Evolutionary conservation across 257 asterid genomes (phyloP), one percentile per base, ranked within the genome.

Genomic region (Ilex asprella): DNA sequence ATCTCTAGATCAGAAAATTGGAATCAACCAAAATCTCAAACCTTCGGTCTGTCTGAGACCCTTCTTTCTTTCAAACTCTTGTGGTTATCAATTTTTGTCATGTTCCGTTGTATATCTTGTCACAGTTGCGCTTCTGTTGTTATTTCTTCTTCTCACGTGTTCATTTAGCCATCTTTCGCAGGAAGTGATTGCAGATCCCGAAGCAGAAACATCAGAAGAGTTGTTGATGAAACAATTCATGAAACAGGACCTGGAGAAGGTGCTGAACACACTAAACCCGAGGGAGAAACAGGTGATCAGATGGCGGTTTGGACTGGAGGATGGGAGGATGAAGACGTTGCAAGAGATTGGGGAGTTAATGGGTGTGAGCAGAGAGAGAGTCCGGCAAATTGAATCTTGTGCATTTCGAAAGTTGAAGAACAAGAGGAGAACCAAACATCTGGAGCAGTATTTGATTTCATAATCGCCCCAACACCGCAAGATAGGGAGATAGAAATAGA

Each of bases 321-420:
- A 92, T 39, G 97, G 95, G 44, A 81, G 93, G 72, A 80, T 80
- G 88, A 88, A 81, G 78, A 83, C 98, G 0, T 69, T 92, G 81
- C 97, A 86, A 76, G 98, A 92, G 72, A 92, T 92, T 12, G 98
- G 98, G 70, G 97, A 89, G 75, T 69, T 81, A 30, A 83, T 89
- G 95, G 87, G 89, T 6, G 99, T 92, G 58, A 89, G 97, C 81
- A 71, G 96, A 67, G 99, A 92, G 70, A 89, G 97, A 77, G 79
- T 92, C 61, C 69, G 97, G 53, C 99, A 92, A 75, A 83, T 92
- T 60, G 99, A 89, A 75, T 75, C 94, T 0, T 69, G 85, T 47
- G 97, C 91, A 7, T 89, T 92, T 41, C 89, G 95, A 12, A 92
- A 92, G 86, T 68, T 92, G 83, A 88, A 84, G 88, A 86, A 79